phyloP scores from a whole-genome alignment of 1,284 basidiomycete species.

The Golubevia sp. region DNA sequence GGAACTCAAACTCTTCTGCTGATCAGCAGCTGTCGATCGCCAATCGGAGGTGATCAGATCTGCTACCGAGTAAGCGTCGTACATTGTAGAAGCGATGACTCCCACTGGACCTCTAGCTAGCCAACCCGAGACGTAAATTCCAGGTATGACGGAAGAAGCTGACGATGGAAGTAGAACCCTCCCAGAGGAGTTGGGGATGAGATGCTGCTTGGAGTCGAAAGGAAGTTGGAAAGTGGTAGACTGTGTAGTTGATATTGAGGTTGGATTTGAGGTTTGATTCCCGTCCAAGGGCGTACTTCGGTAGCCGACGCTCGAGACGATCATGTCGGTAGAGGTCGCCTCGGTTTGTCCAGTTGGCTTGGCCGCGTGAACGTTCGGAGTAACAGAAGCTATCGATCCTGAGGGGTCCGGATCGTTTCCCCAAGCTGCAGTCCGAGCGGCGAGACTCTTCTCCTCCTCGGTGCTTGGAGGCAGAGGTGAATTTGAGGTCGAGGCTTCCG shows the following conservation, averaged over 20 bases:
- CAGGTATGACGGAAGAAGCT: conserved; percentile 13
- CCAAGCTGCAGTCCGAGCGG: background rate
- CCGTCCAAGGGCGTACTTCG: conserved; percentile 30
- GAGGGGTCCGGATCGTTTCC: conserved; percentile 5
- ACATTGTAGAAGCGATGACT: conserved; percentile 56
- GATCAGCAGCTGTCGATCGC: background rate
- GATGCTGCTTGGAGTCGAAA: conserved; percentile 14
- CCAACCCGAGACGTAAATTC: conserved; percentile 55
- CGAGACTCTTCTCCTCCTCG: background rate
- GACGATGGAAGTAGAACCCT: conserved; percentile 5
- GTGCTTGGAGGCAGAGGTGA: background rate
- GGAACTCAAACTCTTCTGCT: background rate
- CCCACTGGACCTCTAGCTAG: conserved; percentile 52
- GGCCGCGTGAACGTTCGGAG: conserved; percentile 19
- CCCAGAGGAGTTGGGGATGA: conserved; percentile 22
- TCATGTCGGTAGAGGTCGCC: conserved; percentile 30
- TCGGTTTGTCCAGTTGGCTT: conserved; percentile 23
- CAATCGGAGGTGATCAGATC: conserved; percentile 46
- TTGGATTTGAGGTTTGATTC: background rate
- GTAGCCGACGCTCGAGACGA: conserved; percentile 53
- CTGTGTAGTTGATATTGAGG: background rate
- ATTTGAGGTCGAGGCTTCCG: background rate
- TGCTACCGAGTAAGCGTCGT: conserved; percentile 49
- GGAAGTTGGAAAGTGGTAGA: conserved; percentile 13
- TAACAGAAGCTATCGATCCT: background rate